Evolutionary conservation across 2,329 filamentous ascomycete species (phyloP).

Genomic region (Fusarium brevicatenulatum): DNA sequence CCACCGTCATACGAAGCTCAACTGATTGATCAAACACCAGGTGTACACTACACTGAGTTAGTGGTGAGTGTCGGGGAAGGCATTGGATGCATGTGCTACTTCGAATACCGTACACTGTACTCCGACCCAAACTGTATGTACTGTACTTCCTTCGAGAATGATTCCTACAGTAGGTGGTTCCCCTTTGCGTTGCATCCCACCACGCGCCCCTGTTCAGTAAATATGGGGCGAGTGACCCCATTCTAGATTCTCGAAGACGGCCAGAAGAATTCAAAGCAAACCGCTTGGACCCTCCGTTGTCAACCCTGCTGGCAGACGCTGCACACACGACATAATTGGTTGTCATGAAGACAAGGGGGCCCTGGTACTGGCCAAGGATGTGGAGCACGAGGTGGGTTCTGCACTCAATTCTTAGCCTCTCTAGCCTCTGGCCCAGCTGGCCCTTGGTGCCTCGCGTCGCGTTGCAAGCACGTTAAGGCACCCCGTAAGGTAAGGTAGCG

Average conservation of each 20-base stretch:
- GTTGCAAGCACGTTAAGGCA: constrained; percentile 22
- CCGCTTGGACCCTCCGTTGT: constrained; percentile 30
- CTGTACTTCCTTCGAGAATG: constrained; percentile 43
- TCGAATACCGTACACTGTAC: not conserved
- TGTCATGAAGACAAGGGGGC: not conserved
- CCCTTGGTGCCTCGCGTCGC: constrained; percentile 37
- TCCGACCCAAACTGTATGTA: constrained; percentile 10
- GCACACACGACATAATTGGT: constrained; percentile 21
- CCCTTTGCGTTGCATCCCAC: constrained; percentile 29
- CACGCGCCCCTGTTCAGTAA: constrained; percentile 28
- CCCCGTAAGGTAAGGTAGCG: not conserved
- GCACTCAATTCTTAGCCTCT: constrained; percentile 6
- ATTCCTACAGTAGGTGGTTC: constrained; percentile 37
- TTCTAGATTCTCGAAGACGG: constrained; percentile 45
- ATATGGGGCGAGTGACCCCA: constrained; percentile 33
- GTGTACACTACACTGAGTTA: not conserved
- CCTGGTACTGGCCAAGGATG: constrained; percentile 3
- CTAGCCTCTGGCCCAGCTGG: constrained; percentile 23
- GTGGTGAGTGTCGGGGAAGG: not conserved
- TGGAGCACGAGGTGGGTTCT: constrained; percentile 19
- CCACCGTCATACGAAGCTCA: not conserved
- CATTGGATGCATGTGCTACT: not conserved
- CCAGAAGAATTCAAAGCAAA: constrained; percentile 43
- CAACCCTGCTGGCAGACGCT: constrained; percentile 12
- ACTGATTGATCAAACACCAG: not conserved